phyloP scores from a whole-genome alignment of 1,284 basidiomycete genomes.

The Cystobasidium slooffiae region DNA sequence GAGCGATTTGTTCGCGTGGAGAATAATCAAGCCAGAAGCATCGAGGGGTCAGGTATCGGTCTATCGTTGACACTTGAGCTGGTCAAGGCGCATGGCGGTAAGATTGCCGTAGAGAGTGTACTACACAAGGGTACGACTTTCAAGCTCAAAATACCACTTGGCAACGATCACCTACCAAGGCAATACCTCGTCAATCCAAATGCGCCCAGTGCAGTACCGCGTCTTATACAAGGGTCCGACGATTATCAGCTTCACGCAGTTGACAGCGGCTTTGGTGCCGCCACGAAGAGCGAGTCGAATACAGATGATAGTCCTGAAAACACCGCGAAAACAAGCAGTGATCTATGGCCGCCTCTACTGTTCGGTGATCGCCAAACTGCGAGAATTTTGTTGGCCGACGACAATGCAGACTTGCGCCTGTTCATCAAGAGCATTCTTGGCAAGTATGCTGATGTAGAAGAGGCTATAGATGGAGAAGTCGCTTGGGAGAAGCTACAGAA shows the following conservation, averaged over 20 bases:
- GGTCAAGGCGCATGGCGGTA: slow-evolving; percentile 59
- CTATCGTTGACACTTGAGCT: slow-evolving; percentile 57
- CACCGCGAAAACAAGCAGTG: not conserved
- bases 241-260: slow-evolving; percentile 36
- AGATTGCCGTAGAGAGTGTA: slow-evolving; percentile 55
- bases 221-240: slow-evolving; percentile 6
- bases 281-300: slow-evolving; percentile 31
- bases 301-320: slow-evolving; percentile 35
- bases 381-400: slow-evolving; percentile 40
- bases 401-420: slow-evolving; percentile 46
- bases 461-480: slow-evolving; percentile 48
- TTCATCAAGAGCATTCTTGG: slow-evolving; percentile 51
- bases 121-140: slow-evolving; percentile 48
- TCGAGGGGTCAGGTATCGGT: slow-evolving; percentile 59
- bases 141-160: slow-evolving; percentile 47
- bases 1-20: slow-evolving; percentile 59
- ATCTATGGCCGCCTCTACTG: slow-evolving; percentile 31
- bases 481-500: slow-evolving; percentile 49
- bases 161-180: slow-evolving; percentile 49
- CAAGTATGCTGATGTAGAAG: slow-evolving; percentile 50
- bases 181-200: slow-evolving; percentile 38
- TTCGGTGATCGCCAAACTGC: slow-evolving; percentile 29
- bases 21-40: slow-evolving; percentile 53
- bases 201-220: slow-evolving; percentile 2
- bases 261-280: slow-evolving; percentile 13